A percentile compares a stretch with the other conserved stretches of the same genome.
These are phyloP conservation scores for Lipomyces sp. DNA, from an alignment of 805 yeast genomes.

Conservation along the genomic window DNA sequence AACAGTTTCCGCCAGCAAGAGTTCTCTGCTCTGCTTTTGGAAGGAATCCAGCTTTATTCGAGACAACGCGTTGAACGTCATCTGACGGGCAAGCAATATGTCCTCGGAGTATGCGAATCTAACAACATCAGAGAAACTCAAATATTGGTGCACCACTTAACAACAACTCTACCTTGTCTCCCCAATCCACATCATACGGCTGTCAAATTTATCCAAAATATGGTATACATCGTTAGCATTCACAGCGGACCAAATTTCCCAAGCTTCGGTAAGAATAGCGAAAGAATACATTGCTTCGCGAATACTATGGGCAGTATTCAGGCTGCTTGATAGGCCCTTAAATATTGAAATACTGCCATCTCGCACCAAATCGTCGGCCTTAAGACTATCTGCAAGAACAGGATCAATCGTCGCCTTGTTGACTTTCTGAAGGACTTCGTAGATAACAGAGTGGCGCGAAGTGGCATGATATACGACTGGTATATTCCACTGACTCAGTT, in stretches of 20 bases:
- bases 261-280: conserved; percentile 21
- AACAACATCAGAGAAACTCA: background rate
- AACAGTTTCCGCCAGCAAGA: conserved; percentile 8
- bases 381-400: background rate
- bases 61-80: conserved; percentile 10
- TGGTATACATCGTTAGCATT: background rate
- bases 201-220: background rate
- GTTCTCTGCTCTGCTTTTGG: background rate
- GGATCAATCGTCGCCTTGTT: background rate
- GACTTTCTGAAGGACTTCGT: conserved; percentile 14
- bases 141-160: background rate
- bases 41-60: background rate
- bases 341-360: conserved; percentile 12
- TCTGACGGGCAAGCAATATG: conserved; percentile 17
- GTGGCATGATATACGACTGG: conserved; percentile 52
- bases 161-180: conserved; percentile 8
- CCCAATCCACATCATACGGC: conserved; percentile 8
- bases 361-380: conserved; percentile 5
- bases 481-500: conserved; percentile 75
- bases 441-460: conserved; percentile 15
- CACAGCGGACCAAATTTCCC: conserved; percentile 9
- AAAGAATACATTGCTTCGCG: conserved; percentile 14
- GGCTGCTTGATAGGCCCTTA: background rate
- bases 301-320: background rate
- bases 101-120: conserved; percentile 26